These are phyloP conservation scores for Cladosporium velox DNA, from an alignment of 2,329 filamentous ascomycete genomes.

Conservation along the genomic window DNA sequence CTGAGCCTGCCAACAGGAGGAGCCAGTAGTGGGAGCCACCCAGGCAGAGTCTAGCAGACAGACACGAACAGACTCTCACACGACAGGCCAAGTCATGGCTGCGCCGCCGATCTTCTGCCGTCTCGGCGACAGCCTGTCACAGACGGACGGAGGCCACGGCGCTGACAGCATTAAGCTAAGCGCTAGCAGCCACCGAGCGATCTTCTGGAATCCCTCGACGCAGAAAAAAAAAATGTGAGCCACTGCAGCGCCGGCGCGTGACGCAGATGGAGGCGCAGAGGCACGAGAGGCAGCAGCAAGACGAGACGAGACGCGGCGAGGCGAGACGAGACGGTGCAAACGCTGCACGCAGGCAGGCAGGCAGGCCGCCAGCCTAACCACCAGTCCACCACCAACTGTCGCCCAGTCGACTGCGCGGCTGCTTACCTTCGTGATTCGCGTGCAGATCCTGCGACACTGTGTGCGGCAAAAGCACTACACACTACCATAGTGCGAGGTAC, in stretches of 20 bases:
- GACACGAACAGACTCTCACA: neutral
- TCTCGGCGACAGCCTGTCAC: constrained; percentile 13
- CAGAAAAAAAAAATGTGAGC: constrained; percentile 13
- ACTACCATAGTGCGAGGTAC: neutral
- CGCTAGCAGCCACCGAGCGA: constrained; percentile 14
- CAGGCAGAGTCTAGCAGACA: constrained; percentile 2
- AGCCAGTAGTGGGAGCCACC: neutral
- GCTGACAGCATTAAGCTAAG: constrained; percentile 19
- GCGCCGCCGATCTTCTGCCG: constrained; percentile 17
- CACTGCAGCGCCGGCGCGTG: constrained; percentile 16
- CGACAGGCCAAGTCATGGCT: constrained; percentile 12
- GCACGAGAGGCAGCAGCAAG: neutral
- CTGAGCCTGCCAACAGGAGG: constrained; percentile 1
- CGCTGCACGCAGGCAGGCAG: neutral
- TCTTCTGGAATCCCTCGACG: constrained; percentile 20
- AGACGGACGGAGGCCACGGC: neutral
- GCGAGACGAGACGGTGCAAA: constrained; percentile 7
- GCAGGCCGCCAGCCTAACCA: neutral
- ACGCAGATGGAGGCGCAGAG: constrained; percentile 16
- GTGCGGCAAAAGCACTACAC: constrained; percentile 13
- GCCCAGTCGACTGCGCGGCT: constrained; percentile 19
- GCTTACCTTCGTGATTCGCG: constrained; percentile 14
- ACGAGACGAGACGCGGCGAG: constrained; percentile 2
- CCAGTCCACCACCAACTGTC: neutral
- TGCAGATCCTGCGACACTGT: constrained; percentile 20